Evolutionary conservation across 2,329 filamentous ascomycete species (phyloP).

Genomic region (Talaromyces sp.): DNA sequence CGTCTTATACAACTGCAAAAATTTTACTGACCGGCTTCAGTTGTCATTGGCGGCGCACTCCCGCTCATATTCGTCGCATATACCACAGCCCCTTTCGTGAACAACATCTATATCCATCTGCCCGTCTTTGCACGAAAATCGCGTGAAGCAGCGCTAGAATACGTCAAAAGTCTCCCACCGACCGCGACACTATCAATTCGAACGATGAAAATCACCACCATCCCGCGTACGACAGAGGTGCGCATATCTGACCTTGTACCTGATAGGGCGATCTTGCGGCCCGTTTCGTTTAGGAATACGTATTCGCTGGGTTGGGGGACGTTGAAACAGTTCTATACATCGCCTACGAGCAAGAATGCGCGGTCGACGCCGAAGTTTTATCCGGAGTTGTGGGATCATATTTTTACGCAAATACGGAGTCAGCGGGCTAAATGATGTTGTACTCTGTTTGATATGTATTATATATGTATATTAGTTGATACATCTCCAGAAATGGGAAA

Average conservation of each 20-base stretch:
- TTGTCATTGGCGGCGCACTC: slow-evolving; percentile 58
- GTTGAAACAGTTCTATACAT: slow-evolving; percentile 39
- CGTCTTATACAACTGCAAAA: background rate
- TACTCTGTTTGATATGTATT: background rate
- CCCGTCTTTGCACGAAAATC: slow-evolving; percentile 64
- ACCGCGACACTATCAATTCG: slow-evolving; percentile 44
- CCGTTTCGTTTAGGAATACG: slow-evolving; percentile 41
- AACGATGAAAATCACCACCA: slow-evolving; percentile 45
- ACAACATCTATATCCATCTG: slow-evolving; percentile 66
- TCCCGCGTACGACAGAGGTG: slow-evolving; percentile 42
- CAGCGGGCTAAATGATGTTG: slow-evolving; percentile 13
- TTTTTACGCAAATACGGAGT: slow-evolving; percentile 40
- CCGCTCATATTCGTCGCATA: slow-evolving; percentile 65
- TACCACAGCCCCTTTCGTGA: slow-evolving; percentile 67
- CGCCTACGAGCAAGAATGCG: slow-evolving; percentile 36
- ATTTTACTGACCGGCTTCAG: slow-evolving; percentile 35
- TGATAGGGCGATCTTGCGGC: slow-evolving; percentile 34
- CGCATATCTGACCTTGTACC: slow-evolving; percentile 41
- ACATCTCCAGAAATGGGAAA: background rate
- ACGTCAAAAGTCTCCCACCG: slow-evolving; percentile 43
- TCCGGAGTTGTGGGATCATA: slow-evolving; percentile 43
- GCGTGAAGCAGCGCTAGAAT: slow-evolving; percentile 44
- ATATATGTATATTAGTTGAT: slow-evolving; percentile 9
- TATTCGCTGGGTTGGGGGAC: slow-evolving; percentile 36
- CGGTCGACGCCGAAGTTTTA: slow-evolving; percentile 38